Base-by-base conservation (phyloP, 2,329 filamentous ascomycete species). In the Corynespora cassiicola region DNA sequence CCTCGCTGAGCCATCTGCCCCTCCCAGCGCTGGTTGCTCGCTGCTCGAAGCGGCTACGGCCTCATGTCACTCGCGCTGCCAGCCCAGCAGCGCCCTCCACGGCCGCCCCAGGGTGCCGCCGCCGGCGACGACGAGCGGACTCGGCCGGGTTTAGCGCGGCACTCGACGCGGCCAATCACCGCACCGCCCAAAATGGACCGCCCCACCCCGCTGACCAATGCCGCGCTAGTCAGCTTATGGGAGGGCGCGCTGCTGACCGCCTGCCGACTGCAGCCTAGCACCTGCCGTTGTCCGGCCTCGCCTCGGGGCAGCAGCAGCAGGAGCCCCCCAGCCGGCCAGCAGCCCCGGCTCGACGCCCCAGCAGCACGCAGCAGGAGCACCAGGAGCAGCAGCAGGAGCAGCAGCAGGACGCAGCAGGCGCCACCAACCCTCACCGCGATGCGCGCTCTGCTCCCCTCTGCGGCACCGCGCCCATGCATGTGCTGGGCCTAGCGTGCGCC, bases 401-500 rank as follows among this genome's bases (percentile, higher is more conserved):
- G 42, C 42, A 39, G 42, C 38, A 39, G 38, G 34, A 32, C 38
- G 23, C 36, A 36, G 43, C 45, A 42, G 39, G 36, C 42, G 44
- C 45, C 51, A 52, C 51, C 48, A 54, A 54, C 45, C 27, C 28
- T 45, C 45, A 41, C 45, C 41, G 34, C 45, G 28, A 23, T 31
- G n/a, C 21, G 23, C 5, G 5, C 31, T 6, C 19, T 16, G 11
- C 23, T 9, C 3, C n/a, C 32, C 5, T 30, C 36, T 25, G 11
- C 21, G 15, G 2, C 29, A 8, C 6, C 16, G 21, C 24, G 15
- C 34, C 18, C 12, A 22, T 26, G 23, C 24, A 18, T 15, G 6
- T 6, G 17, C 28, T 20, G 30, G n/a, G n/a, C n/a, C n/a, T n/a
- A n/a, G n/a, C n/a, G n/a, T n/a, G n/a, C n/a, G n/a, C n/a, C n/a